phyloP scores from a whole-genome alignment of 1,284 basidiomycete genomes.

The Microbotryum silenes-acaulis region DNA sequence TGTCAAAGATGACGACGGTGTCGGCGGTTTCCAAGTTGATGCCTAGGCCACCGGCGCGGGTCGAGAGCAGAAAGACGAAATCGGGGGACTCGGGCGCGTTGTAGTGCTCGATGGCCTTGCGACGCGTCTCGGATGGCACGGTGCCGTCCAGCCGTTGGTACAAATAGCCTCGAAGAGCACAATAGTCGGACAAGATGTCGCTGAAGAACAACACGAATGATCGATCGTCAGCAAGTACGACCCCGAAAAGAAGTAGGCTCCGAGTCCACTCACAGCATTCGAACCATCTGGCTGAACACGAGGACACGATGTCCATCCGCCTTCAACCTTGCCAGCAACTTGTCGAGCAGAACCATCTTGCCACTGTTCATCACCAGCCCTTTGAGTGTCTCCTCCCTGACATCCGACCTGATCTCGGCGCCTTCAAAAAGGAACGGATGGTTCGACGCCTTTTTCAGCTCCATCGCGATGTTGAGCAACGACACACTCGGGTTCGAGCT shows the following conservation, averaged over 20 bases:
- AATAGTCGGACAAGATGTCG: conserved; percentile 97
- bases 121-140: conserved; percentile 68
- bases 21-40: conserved; percentile 96
- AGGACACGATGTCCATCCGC: conserved; percentile 46
- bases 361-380: conserved; percentile 46
- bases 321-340: conserved; percentile 44
- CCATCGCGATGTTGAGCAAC: conserved; percentile 91
- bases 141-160: conserved; percentile 72
- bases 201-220: conserved; percentile 7
- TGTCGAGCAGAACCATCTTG: conserved; percentile 48
- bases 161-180: conserved; percentile 76
- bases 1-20: conserved; percentile 97
- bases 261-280: conserved; percentile 57
- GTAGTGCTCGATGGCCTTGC: conserved; percentile 73
- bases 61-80: conserved; percentile 91
- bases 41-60: conserved; percentile 93
- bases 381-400: conserved; percentile 58
- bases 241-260: background rate
- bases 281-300: conserved; percentile 88
- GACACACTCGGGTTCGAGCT: conserved; percentile 80
- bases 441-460: conserved; percentile 94
- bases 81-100: conserved; percentile 67
- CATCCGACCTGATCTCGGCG: conserved; percentile 68
- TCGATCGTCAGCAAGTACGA: background rate
- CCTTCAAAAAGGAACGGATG: conserved; percentile 98